These are phyloP conservation scores for Yarrowia sp. DNA, from an alignment of 805 yeast genomes.

Conservation along the genomic window DNA sequence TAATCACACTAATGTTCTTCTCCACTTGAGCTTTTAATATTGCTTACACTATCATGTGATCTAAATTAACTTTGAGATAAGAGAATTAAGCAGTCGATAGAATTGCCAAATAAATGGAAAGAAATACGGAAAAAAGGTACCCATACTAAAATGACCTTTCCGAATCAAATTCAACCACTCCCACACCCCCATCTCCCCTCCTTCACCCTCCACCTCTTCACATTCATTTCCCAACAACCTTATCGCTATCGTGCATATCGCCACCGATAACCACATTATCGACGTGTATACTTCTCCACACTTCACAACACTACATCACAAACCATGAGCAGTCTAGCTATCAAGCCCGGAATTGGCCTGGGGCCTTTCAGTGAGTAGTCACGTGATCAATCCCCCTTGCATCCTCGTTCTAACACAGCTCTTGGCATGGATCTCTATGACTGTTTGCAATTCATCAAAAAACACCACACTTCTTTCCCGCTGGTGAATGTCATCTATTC, in stretches of 20 bases:
- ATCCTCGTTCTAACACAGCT: conserved; percentile 4
- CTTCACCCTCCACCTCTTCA: neutral
- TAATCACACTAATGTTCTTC: too few species aligned
- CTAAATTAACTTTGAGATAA: too few species aligned
- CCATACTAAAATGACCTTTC: too few species aligned
- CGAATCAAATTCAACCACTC: neutral
- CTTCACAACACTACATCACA: neutral
- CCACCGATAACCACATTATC: conserved; percentile 7
- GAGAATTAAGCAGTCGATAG: too few species aligned
- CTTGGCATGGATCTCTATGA: conserved; percentile 23
- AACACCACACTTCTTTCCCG: conserved; percentile 29
- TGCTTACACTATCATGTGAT: too few species aligned
- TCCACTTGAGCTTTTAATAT: too few species aligned
- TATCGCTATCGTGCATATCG: conserved; percentile 33
- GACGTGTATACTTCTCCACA: neutral
- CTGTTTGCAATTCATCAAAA: conserved; percentile 22
- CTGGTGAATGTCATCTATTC: conserved; percentile 32
- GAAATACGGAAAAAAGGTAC: too few species aligned
- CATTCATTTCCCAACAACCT: neutral
- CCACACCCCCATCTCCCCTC: neutral
- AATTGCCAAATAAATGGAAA: too few species aligned
- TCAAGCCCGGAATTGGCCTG: conserved; percentile 24
- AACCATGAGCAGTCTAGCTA: conserved; percentile 9
- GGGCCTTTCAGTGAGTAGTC: conserved; percentile 33
- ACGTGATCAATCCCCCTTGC: neutral